Evolutionary conservation across 2,329 filamentous ascomycete species (phyloP).

Genomic region (Penicillium griseofulvum): DNA sequence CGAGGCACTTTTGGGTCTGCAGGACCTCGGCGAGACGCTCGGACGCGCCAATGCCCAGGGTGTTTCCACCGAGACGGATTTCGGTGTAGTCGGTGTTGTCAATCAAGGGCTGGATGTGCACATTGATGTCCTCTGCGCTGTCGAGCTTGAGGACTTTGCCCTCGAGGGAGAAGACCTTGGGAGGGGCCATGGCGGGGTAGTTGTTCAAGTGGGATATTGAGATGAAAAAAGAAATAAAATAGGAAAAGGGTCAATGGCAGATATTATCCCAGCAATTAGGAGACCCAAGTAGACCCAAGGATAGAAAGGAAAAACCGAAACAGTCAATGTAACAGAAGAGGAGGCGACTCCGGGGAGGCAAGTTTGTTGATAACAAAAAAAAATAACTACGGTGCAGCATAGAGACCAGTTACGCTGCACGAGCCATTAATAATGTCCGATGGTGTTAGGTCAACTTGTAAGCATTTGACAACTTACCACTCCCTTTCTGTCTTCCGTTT

Average conservation of each 20-base stretch:
- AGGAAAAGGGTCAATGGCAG: background rate
- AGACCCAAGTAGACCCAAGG: conserved; percentile 2
- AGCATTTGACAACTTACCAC: background rate
- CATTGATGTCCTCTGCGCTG: conserved; percentile 79
- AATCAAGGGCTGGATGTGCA: conserved; percentile 73
- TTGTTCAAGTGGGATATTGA: conserved; percentile 21
- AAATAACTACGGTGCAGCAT: conserved; percentile 20
- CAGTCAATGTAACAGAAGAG: conserved; percentile 9
- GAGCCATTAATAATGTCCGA: conserved; percentile 22
- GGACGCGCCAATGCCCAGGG: conserved; percentile 83
- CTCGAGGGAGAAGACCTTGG: conserved; percentile 76
- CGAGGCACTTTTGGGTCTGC: conserved; percentile 76
- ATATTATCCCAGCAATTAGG: background rate
- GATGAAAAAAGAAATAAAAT: conserved; percentile 1
- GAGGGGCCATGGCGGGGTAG: conserved; percentile 51
- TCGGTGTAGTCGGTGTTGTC: conserved; percentile 71
- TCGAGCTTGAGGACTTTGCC: conserved; percentile 91
- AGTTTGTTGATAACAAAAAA: conserved; percentile 19
- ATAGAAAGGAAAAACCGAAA: conserved; percentile 5
- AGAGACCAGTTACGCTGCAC: conserved; percentile 20
- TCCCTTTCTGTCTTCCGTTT: background rate
- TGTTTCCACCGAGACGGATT: conserved; percentile 85
- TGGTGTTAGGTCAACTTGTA: conserved; percentile 10
- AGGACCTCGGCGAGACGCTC: conserved; percentile 80
- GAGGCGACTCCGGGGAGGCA: conserved; percentile 12